Percentiles rank a stretch among this genome's conserved stretches.
Evolutionary conservation across 768 basidiomycete genomes (phyloP).

Genomic region (Phaeotremella skinneri): DNA sequence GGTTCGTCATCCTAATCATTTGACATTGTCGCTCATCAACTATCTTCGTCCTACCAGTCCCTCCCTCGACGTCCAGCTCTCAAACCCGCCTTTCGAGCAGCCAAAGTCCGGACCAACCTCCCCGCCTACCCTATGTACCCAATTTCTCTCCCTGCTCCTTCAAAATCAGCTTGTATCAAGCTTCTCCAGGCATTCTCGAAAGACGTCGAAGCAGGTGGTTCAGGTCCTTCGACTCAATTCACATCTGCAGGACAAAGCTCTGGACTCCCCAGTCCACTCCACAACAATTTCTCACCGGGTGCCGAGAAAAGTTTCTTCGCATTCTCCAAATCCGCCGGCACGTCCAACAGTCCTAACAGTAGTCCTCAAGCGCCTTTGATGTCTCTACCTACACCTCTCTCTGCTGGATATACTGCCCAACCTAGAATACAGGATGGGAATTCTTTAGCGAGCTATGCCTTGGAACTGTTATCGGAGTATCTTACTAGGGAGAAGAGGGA

Average conservation of each 20-base stretch:
- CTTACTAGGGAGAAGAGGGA: conserved; percentile 48
- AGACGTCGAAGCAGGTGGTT: conserved; percentile 26
- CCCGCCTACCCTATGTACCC: conserved; percentile 28
- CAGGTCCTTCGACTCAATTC: conserved; percentile 8
- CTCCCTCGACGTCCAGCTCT: conserved; percentile 31
- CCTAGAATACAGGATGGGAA: conserved; percentile 12
- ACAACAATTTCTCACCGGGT: conserved; percentile 8
- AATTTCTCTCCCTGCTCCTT: conserved; percentile 44
- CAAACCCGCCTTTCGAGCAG: conserved; percentile 44
- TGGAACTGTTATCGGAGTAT: conserved; percentile 48
- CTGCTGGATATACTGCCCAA: not conserved
- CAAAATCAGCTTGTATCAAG: conserved; percentile 44
- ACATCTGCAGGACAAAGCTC: not conserved
- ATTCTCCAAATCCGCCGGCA: conserved; percentile 9
- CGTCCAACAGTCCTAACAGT: conserved; percentile 11
- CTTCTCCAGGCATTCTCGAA: conserved; percentile 29
- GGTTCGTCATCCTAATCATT: not conserved
- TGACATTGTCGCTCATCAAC: not conserved
- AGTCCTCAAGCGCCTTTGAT: conserved; percentile 24
- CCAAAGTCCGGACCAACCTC: conserved; percentile 41
- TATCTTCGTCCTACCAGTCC: conserved; percentile 12
- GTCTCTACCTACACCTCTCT: conserved; percentile 15
- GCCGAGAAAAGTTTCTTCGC: conserved; percentile 24
- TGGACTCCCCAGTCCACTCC: conserved; percentile 5
- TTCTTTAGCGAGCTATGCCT: conserved; percentile 34